A percentile compares a stretch with the other conserved stretches of the same genome.
Conservation (phyloP, 2,329 filamentous ascomycete genomes). For the Cytospora piceae region DNA sequence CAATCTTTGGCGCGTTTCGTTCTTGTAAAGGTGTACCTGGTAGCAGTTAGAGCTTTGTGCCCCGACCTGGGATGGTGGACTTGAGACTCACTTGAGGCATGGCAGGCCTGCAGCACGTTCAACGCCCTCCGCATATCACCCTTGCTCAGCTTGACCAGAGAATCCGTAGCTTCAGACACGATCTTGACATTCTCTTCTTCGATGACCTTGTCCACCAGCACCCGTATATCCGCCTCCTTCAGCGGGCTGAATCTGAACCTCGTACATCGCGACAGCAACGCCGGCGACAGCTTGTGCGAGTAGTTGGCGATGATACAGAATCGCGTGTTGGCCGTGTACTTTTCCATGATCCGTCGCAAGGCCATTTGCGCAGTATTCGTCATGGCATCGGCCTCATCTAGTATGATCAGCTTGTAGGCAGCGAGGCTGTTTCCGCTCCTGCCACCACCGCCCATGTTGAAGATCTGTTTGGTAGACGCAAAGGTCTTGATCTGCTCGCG, state of each 20-base stretch:
- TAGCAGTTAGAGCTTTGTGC: constrained; percentile 20
- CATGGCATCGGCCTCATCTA: constrained; percentile 99
- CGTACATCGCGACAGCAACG: constrained; percentile 89
- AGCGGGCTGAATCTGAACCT: constrained; percentile 93
- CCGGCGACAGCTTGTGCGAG: constrained; percentile 94
- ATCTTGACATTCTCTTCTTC: constrained; percentile 87
- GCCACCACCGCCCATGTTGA: constrained; percentile 60
- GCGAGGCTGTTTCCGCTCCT: constrained; percentile 60
- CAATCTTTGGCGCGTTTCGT: constrained; percentile 61
- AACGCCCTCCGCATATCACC: constrained; percentile 95
- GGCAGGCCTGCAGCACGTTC: constrained; percentile 95
- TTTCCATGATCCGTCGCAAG: constrained; percentile 95
- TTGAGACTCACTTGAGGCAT: constrained; percentile 75
- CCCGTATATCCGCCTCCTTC: constrained; percentile 83
- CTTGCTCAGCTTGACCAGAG: constrained; percentile 84
- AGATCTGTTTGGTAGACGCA: constrained; percentile 97
- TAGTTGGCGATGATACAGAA: constrained; percentile 99
- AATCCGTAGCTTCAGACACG: constrained; percentile 76
- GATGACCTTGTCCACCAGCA: constrained; percentile 86
- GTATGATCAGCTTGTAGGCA: constrained; percentile 91
- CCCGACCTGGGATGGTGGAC: background rate
- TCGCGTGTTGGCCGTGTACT: constrained; percentile 95
- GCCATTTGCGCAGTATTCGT: constrained; percentile 99
- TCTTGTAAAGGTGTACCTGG: constrained; percentile 69
- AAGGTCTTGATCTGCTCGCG: constrained; percentile 99